Conservation (phyloP, 352 stramenopile genomes). For the Elongisporangium undulatum region DNA sequence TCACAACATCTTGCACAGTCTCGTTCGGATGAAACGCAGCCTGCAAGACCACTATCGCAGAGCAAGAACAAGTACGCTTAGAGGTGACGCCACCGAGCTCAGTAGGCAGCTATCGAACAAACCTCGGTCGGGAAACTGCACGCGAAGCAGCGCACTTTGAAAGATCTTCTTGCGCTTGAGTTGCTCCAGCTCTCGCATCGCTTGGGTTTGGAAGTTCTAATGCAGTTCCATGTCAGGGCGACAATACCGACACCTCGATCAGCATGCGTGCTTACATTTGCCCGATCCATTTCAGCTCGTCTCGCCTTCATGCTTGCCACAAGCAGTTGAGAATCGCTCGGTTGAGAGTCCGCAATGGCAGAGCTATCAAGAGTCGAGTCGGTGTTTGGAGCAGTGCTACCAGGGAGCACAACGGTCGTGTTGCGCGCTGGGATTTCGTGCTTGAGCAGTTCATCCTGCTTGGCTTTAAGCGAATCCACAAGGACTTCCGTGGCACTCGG, state of each 20-base stretch:
- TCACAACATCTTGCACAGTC: constrained; percentile 64
- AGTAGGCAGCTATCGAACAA: neutral
- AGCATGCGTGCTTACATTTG: constrained; percentile 35
- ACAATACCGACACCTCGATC: neutral
- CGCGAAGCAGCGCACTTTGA: constrained; percentile 64
- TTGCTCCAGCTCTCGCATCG: constrained; percentile 86
- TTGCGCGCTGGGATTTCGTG: constrained; percentile 62
- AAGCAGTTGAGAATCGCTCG: constrained; percentile 59
- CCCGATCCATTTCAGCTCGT: constrained; percentile 71
- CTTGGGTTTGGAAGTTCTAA: constrained; percentile 81
- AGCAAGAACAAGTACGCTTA: neutral
- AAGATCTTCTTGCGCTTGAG: constrained; percentile 83
- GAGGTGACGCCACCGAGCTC: neutral
- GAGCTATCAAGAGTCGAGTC: constrained; percentile 6
- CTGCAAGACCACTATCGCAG: constrained; percentile 58
- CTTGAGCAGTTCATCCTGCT: constrained; percentile 64
- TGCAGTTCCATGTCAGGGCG: neutral
- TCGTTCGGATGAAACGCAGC: constrained; percentile 82
- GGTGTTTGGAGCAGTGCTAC: constrained; percentile 4
- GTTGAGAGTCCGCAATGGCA: constrained; percentile 16
- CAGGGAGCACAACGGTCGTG: constrained; percentile 44
- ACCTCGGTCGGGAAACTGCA: constrained; percentile 86
- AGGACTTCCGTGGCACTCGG: constrained; percentile 75
- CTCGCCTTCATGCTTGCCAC: constrained; percentile 74
- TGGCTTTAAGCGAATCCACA: constrained; percentile 69